Evolutionary conservation across 129 eudicot genomes (phyloP).

Genomic region (Ambrosia artemisiifolia): DNA sequence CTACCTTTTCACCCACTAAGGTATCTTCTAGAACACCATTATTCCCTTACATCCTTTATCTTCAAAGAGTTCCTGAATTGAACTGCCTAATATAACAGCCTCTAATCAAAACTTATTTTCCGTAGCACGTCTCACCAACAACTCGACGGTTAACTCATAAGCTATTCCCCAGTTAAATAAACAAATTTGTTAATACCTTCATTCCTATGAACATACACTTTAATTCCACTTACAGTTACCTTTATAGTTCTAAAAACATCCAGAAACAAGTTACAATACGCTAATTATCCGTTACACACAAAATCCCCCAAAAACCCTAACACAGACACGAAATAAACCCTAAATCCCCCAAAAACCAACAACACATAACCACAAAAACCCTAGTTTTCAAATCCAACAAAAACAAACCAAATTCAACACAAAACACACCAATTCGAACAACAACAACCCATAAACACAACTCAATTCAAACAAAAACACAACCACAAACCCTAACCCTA

Average conservation of each 20-base stretch:
- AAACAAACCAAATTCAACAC: background rate
- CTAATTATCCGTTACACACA: background rate
- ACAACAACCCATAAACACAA: conserved; percentile 8
- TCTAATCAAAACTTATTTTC: no score
- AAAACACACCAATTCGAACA: conserved; percentile 12
- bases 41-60: conserved; percentile 3
- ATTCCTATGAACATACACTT: no score
- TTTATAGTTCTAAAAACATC: no score
- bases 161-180: no score
- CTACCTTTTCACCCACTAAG: conserved; percentile 5
- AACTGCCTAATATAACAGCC: background rate
- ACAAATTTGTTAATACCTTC: no score
- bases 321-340: conserved; percentile 8
- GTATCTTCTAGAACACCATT: conserved; percentile 10
- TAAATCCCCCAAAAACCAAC: conserved; percentile 25
- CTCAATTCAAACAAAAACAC: conserved; percentile 2
- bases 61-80: background rate
- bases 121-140: no score
- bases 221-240: no score
- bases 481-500: background rate
- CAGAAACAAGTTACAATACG: no score
- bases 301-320: conserved; percentile 17
- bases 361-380: conserved; percentile 19
- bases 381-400: conserved; percentile 19
- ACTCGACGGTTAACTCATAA: no score